Conservation (phyloP, 129 eudicot genomes). For the Saposhnikovia divaricata region DNA sequence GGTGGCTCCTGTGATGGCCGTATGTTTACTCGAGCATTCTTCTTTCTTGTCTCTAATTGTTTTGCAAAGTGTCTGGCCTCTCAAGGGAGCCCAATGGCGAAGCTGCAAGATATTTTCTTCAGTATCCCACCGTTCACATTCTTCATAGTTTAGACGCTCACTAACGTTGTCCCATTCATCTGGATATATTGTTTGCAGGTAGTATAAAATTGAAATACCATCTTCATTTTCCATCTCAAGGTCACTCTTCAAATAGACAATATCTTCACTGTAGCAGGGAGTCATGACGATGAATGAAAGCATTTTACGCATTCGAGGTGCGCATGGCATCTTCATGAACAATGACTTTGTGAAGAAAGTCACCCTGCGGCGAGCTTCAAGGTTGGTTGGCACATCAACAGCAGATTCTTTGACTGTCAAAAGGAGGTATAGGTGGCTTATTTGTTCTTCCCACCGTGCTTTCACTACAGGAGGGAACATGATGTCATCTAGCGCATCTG, state of each 20-base stretch:
- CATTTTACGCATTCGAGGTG: constrained; percentile 93
- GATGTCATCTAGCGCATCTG: constrained; percentile 39
- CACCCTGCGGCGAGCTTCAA: constrained; percentile 17
- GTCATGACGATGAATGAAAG: constrained; percentile 94
- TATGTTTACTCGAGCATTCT: constrained; percentile 17
- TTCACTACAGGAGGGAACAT: constrained; percentile 20
- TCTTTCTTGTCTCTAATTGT: too few species aligned
- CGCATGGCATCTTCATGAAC: constrained; percentile 97
- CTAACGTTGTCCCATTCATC: constrained; percentile 98
- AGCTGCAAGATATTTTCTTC: constrained; percentile 89
- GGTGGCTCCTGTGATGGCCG: constrained; percentile 15
- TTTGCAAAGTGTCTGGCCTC: constrained; percentile 98
- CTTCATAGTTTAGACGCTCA: constrained; percentile 85
- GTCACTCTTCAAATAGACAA: constrained; percentile 83
- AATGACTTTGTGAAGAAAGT: constrained; percentile 89
- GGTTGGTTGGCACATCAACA: constrained; percentile 16
- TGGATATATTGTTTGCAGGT: constrained; percentile 93
- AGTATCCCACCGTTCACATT: constrained; percentile 65
- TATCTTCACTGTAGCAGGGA: constrained; percentile 95
- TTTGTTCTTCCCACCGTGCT: constrained; percentile 96
- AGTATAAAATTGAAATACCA: constrained; percentile 80
- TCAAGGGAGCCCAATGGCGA: constrained; percentile 98
- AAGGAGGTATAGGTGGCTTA: constrained; percentile 58
- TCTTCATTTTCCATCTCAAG: constrained; percentile 97
- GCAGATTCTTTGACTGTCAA: constrained; percentile 14